A percentile compares a stretch with the other conserved stretches of the same genome.
Evolutionary conservation across 495 filamentous ascomycete species (phyloP).

Genomic region (Tirmania nivea): DNA sequence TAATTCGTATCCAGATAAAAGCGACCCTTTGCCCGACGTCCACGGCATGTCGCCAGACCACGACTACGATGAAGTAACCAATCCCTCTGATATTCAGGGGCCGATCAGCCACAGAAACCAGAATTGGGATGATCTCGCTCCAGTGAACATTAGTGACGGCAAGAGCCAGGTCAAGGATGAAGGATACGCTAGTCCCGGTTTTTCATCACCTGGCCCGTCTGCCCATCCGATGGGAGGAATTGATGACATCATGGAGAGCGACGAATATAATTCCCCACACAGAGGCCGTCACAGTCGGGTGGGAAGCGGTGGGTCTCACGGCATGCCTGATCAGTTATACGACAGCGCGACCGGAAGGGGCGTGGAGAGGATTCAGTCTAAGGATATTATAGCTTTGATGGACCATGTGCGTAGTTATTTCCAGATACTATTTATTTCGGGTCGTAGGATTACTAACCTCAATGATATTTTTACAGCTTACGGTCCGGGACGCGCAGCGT

Average conservation of each 20-base stretch:
- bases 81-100: conserved; percentile 54
- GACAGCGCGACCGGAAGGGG: conserved; percentile 75
- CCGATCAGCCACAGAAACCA: conserved; percentile 25
- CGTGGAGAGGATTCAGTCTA: conserved; percentile 81
- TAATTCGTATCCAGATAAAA: conserved; percentile 26
- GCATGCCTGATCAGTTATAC: conserved; percentile 70
- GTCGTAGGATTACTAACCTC: not conserved
- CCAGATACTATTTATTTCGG: not conserved
- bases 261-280: conserved; percentile 23
- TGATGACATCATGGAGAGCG: conserved; percentile 37
- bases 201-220: conserved; percentile 14
- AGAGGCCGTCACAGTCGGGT: conserved; percentile 6
- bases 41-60: conserved; percentile 35
- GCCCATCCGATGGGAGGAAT: conserved; percentile 26
- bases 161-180: conserved; percentile 34
- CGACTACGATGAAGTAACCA: conserved; percentile 48
- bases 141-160: not conserved
- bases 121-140: conserved; percentile 8
- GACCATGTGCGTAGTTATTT: conserved; percentile 47
- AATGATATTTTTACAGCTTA: conserved; percentile 41
- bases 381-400: conserved; percentile 95
- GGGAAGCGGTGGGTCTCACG: conserved; percentile 68
- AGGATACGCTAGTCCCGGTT: conserved; percentile 45
- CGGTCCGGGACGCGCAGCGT: conserved; percentile 87
- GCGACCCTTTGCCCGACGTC: conserved; percentile 47